Base-by-base conservation (phyloP, 2,329 filamentous ascomycete genomes). In the Herpomyces periplanetae region DNA sequence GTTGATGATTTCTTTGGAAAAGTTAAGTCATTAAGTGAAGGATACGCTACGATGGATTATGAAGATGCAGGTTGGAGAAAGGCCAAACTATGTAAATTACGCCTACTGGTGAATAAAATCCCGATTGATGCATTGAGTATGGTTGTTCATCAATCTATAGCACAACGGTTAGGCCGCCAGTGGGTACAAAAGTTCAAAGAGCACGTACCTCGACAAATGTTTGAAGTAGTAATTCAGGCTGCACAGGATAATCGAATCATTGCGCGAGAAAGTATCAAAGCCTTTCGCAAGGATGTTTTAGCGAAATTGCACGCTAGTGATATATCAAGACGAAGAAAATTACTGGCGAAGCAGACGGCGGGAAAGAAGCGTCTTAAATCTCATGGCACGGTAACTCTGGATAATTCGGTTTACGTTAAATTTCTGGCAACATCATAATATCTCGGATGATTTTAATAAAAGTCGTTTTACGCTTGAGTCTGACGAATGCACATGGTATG, bases 1-100 rank as follows among this genome's bases (percentile, higher is more conserved):
- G 80, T 96, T 1, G 80, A 91, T 29, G 80, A 96, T 38, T 62
- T 96, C 33, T 96, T 96, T 35, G 80, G 80, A 20, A 88, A 85
- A 38, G 47, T 96, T 20, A 96, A 96, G 37, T 68, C 71, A 14
- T 52, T 57, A 0, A 88, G 73, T 20, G 88, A 87, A 36, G 80
- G 80, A 5, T 96, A 96, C 30, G 80, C 80, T 0, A 80, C 65
- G 13, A 51, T 96, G 3, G 80, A 96, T 37, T 96, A 96, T 35
- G 80, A 96, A 40, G 80, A 96, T 30, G 63, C 71, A 1, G 75
- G 66, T 1, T 96, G 71, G 53, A 56, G 62, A 10, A 42, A 52
- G 24, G 68, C 63, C 31, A 57, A 58, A 25, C 57, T 96, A 15
- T 56, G 68, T 25, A 91, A 88, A 39, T 48, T 96, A 13, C 71